Conservation (phyloP, 257 asterid species). For the Gentiana straminea region DNA sequence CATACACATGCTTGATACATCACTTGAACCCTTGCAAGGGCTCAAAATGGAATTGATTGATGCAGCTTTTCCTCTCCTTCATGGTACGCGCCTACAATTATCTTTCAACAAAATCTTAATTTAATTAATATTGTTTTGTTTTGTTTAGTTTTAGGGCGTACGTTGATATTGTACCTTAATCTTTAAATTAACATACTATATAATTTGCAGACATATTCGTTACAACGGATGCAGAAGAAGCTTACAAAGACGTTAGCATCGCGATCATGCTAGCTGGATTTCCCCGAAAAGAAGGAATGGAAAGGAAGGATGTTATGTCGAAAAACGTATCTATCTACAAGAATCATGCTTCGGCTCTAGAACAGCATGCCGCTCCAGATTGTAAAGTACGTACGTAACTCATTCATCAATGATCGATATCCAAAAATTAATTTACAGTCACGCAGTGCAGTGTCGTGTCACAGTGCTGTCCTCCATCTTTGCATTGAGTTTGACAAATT, state of each 20-base stretch:
- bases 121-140: not conserved
- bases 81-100: slow-evolving; percentile 24
- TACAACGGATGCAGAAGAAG: slow-evolving; percentile 54
- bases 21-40: slow-evolving; percentile 44
- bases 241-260: slow-evolving; percentile 49
- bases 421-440: too few species aligned
- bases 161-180: not conserved
- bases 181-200: not conserved
- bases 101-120: not conserved
- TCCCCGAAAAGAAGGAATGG: slow-evolving; percentile 73
- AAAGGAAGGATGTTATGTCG: slow-evolving; percentile 66
- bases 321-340: slow-evolving; percentile 66
- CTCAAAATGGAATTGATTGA: slow-evolving; percentile 69
- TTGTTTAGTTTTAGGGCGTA: too few species aligned
- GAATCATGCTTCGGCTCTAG: slow-evolving; percentile 70
- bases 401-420: too few species aligned
- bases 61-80: slow-evolving; percentile 80
- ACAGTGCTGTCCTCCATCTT: too few species aligned
- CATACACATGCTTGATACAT: slow-evolving; percentile 75
- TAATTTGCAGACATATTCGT: slow-evolving; percentile 46
- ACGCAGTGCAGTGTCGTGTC: too few species aligned
- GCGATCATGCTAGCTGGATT: slow-evolving; percentile 75
- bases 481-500: too few species aligned
- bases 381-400: slow-evolving; percentile 41
- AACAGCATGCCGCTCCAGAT: slow-evolving; percentile 55